Evolutionary conservation across 2,329 filamentous ascomycete genomes (phyloP).

Genomic region (Orbilia quercus): DNA sequence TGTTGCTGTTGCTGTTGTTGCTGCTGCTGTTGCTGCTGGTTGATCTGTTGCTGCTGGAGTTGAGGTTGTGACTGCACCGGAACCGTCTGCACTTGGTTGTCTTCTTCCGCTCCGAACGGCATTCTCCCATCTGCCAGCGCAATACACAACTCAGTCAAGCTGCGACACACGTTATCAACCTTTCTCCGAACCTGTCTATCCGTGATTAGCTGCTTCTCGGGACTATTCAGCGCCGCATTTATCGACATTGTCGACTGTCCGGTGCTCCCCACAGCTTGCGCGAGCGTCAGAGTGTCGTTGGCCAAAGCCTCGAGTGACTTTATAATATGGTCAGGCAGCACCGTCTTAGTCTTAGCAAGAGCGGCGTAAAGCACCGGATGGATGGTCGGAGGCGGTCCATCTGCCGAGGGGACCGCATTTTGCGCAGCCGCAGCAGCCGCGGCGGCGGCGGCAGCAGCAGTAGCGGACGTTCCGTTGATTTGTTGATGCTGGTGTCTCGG

Average conservation of each 20-base stretch:
- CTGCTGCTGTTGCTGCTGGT: conserved; percentile 14
- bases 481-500: conserved; percentile 74
- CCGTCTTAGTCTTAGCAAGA: conserved; percentile 78
- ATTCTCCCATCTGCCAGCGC: conserved; percentile 75
- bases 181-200: conserved; percentile 90
- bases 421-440: conserved; percentile 61
- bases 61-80: conserved; percentile 23
- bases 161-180: conserved; percentile 90
- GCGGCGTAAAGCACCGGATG: conserved; percentile 85
- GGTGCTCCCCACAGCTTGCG: conserved; percentile 78
- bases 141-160: conserved; percentile 89
- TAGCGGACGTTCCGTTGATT: conserved; percentile 43
- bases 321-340: conserved; percentile 78
- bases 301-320: conserved; percentile 82
- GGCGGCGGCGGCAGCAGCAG: conserved; percentile 55
- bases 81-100: conserved; percentile 33
- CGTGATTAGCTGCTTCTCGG: conserved; percentile 66
- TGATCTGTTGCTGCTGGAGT: conserved; percentile 22
- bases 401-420: conserved; percentile 65
- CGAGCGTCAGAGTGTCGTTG: conserved; percentile 81
- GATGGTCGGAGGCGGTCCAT: conserved; percentile 67
- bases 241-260: conserved; percentile 69
- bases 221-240: conserved; percentile 64
- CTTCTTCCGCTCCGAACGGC: conserved; percentile 57
- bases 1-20: conserved; percentile 10